Evolutionary conservation across 192 early-diverging fungal species (phyloP), one percentile per base, ranked within the genome.

Genomic region (Rhizoclosmatium sp.): DNA sequence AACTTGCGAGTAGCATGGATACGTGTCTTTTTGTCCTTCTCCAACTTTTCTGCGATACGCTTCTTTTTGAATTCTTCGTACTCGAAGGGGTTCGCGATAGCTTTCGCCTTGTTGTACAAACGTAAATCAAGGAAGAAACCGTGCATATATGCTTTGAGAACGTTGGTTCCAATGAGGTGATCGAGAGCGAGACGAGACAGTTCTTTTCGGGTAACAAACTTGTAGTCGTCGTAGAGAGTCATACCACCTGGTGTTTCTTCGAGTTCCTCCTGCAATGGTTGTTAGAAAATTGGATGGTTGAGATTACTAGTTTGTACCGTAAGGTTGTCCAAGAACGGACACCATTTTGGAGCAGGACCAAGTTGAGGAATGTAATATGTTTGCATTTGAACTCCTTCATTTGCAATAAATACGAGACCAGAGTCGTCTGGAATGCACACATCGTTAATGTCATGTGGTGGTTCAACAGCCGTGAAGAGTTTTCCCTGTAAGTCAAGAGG

Each of bases 121-220:
- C 96, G 91, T 81, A 96, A 89, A 78, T 99, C 96, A 59, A 99
- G 88, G 83, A 99, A 99, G 92, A 95, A 99, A 66, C 97, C 97
- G 83, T 99, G 97, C 96, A 99, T 98, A 79, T 99, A 99, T 1
- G 96, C 93, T 78, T 95, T 96, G 78, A 98, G 90, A 7, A 97
- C 91, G 75, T 94, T 91, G 47, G 95, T 95, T 39, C 97, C 97
- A 71, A 99, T 87, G 23, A 97, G 87, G 76, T 98, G 95, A 66
- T 97, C 93, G 79, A 99, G 86, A 19, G 93, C 94, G 74, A 99
- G 92, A 23, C 86, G 91, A 73, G 91, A 82, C 12, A 99, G 89
- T 79, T 99, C 98, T 69, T 94, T 93, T 73, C 94, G 90, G 14
- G 94, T 94, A 19, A 97, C 94, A 87, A 99, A 99, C 81, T 98